Conservation (phyloP, 129 eudicot genomes). For the Tagetes erecta region DNA sequence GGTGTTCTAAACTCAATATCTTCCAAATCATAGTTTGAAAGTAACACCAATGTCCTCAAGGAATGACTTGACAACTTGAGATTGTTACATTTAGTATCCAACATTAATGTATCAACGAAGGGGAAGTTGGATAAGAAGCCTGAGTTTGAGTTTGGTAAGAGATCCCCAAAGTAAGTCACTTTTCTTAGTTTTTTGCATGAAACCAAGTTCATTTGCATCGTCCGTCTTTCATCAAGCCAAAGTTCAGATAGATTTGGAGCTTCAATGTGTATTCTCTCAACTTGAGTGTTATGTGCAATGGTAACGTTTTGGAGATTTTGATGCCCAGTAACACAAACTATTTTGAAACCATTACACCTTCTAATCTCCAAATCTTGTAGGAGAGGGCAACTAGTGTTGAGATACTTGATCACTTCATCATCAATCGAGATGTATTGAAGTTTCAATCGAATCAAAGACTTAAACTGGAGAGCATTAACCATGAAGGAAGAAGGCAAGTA, state of each 20-base stretch:
- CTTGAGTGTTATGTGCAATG: not conserved
- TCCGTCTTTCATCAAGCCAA: not conserved
- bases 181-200: not conserved
- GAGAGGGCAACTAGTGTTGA: no score
- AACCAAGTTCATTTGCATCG: not conserved
- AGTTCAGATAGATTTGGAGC: not conserved
- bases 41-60: not conserved
- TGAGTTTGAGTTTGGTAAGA: not conserved
- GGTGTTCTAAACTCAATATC: not conserved
- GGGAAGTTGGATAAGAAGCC: conserved; percentile 10
- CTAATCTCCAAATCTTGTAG: not conserved
- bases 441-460: no score
- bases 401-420: no score
- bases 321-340: not conserved
- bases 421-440: no score
- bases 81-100: not conserved
- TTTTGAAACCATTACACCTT: not conserved
- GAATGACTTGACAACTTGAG: conserved; percentile 13
- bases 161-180: not conserved
- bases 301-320: not conserved
- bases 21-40: not conserved
- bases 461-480: no score
- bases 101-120: not conserved
- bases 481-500: no score
- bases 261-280: conserved; percentile 3